Base-by-base conservation (phyloP, 306 rosid genomes). In the Purshia tridentata region DNA sequence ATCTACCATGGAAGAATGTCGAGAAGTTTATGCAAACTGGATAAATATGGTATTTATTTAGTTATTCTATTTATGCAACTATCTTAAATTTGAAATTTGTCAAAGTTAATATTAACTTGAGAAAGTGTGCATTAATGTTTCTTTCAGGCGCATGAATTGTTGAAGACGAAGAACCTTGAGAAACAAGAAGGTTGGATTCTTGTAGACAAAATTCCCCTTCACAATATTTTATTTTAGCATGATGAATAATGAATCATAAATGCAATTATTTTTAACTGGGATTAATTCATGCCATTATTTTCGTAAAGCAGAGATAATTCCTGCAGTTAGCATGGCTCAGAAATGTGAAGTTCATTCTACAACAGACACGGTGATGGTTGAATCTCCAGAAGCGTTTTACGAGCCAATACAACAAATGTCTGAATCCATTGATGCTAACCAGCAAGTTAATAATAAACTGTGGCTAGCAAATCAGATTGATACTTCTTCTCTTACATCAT, bases 1-100 rank as follows among this genome's bases (percentile, higher is more conserved):
- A 70, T 88, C 99, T 75, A 91, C 99, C 44, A 10, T 90, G 72
- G 99, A 95, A 54, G 99, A 95, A 86, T 91, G 99, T 78, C 87
- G 91, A 75, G 99, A 95, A 47, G 97, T 92, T 62, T 90, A 84
- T 77, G 84, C 81, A 35, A 60, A 73, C 22, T 91, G 96, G 98
- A 83, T 90, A 18, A 70, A 74, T 71, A 88, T 90, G 99, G 99
- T 86, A 80, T 52, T 39, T 23, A 18, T 48, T 23, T 48, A 49
- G 13, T 37, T 5, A 29, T 39, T 37, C 35, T 14, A 10, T 63
- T 29, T 69, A 9, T 64, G 69, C 15, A 67, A 37, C 5, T 9
- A 47, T 73, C 42, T 72, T 63, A 15, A 65, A 65, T 79, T 70
- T 14, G 39, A 57, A 22, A 29, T 20, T 22, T 53, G 29, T 79